Percentiles rank a stretch among this genome's conserved stretches.
Evolutionary conservation across 768 basidiomycete species (phyloP).

Genomic region (Rhodotorula graminis): DNA sequence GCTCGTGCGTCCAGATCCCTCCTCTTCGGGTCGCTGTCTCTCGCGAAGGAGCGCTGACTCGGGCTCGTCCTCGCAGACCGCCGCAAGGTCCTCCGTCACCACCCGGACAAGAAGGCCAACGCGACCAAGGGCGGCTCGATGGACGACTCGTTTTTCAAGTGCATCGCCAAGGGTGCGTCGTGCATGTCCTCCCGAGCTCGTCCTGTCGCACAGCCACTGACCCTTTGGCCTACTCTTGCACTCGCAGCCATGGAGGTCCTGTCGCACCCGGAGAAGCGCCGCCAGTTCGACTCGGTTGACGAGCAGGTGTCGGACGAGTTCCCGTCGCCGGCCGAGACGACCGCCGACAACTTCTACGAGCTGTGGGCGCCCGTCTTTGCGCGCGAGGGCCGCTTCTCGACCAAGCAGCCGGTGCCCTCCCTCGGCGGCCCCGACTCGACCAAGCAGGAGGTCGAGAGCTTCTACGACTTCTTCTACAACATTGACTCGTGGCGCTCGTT

Average conservation of each 20-base stretch:
- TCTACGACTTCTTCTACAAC: constrained; percentile 99
- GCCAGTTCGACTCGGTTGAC: constrained; percentile 96
- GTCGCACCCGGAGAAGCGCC: constrained; percentile 74
- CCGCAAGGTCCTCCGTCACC: constrained; percentile 97
- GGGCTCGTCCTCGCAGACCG: constrained; percentile 61
- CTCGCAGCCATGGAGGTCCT: constrained; percentile 77
- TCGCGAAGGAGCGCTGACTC: background rate
- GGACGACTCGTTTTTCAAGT: constrained; percentile 99
- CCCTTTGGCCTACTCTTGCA: too few species aligned
- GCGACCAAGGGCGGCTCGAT: constrained; percentile 64
- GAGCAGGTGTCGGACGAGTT: constrained; percentile 67
- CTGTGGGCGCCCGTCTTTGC: constrained; percentile 76
- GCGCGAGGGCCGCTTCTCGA: constrained; percentile 88
- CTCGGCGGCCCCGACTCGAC: constrained; percentile 66
- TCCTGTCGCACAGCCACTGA: too few species aligned
- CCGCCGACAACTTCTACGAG: constrained; percentile 63
- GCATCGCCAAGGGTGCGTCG: constrained; percentile 72
- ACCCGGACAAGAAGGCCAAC: constrained; percentile 91
- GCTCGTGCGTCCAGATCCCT: constrained; percentile 65
- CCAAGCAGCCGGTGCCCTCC: constrained; percentile 69
- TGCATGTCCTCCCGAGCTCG: too few species aligned
- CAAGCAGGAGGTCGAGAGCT: constrained; percentile 78
- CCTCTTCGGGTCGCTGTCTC: background rate
- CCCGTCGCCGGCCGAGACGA: constrained; percentile 52
- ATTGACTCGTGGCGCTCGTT: constrained; percentile 98